Evolutionary conservation across 345 rosid genomes (phyloP).

Genomic region (Eucalyptus sp.): DNA sequence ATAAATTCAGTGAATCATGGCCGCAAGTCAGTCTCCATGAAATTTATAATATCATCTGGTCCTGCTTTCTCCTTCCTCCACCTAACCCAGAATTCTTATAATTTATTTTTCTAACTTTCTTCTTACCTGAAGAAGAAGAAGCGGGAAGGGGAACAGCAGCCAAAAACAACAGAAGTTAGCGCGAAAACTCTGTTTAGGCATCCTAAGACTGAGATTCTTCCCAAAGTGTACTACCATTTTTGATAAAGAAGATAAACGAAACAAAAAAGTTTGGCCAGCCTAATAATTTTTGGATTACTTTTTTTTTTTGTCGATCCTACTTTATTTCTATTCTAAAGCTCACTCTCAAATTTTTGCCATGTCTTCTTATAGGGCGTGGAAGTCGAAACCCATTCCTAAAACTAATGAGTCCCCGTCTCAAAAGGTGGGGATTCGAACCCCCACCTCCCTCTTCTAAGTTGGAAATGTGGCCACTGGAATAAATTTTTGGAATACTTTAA

Average conservation of each 20-base stretch:
- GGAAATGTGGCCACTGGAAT: too few species aligned
- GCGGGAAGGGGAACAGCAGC: neutral
- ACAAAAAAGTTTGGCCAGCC: too few species aligned
- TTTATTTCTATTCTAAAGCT: rapidly evolving
- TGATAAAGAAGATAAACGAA: too few species aligned
- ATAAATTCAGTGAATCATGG: neutral
- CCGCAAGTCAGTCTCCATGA: neutral
- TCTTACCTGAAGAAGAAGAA: neutral
- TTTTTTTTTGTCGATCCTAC: too few species aligned
- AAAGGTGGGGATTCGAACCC: too few species aligned
- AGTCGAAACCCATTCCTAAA: too few species aligned
- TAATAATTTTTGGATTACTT: too few species aligned
- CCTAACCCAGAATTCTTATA: neutral
- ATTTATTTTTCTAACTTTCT: neutral
- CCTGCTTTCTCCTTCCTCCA: neutral
- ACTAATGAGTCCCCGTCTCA: too few species aligned
- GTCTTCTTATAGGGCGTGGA: too few species aligned
- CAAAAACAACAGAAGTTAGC: neutral
- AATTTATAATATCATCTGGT: neutral
- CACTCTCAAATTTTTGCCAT: too few species aligned
- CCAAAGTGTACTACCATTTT: neutral
- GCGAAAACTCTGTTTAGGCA: neutral
- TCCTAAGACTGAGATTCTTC: neutral
- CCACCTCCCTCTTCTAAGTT: too few species aligned
- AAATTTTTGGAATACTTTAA: too few species aligned